Base-by-base conservation (phyloP, 176 grass and related monocot species). In the Pontederia crassipes region DNA sequence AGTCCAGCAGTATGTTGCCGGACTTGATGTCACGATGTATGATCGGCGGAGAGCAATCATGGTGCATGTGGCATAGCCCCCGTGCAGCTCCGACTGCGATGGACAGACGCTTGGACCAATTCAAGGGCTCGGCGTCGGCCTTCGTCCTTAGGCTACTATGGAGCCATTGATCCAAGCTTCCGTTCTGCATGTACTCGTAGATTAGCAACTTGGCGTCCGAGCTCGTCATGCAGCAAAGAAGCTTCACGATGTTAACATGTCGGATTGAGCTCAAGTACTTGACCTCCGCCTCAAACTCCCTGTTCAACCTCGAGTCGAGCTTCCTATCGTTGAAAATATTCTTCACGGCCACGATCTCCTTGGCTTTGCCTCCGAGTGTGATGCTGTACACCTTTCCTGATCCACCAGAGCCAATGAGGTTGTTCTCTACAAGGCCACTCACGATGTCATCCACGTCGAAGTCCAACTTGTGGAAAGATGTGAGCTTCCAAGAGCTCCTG, bases 41-140 rank as follows among this genome's bases (percentile, higher is more conserved):
- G 72, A 81, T 77, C 1, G 83, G 67, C 14, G 52, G 52, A 35
- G 54, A 65, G 45, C 67, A 86, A 68, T 76, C 15, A 17, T 86
- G 73, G 28, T 92, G 83, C 83, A 86, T 87, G 74, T 91, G 86
- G 49, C 69, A 66, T 4, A 83, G 57, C 0, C 83, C 87, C 72
- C 27, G 69, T 28, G 83, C 83, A 4, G 74, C 51, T 46, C 72
- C 83, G 9, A 83, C 78, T 7, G 79, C 83, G 46, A 78, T 78
- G 2, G 57, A 28, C 35, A 91, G 49, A 49, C 83, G 83, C 8
- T 2, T 80, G 0, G 73, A 62, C 80, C 80, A 82, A 50, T 82
- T 55, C 53, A 82, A 12, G 11, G 61, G 29, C 20, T 16, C n/a
- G 11, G 49, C 32, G 49, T 32, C 28, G 0, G 13, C 16, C 13